Conservation (phyloP, 2,329 filamentous ascomycete genomes). For the Talaromyces sp. region DNA sequence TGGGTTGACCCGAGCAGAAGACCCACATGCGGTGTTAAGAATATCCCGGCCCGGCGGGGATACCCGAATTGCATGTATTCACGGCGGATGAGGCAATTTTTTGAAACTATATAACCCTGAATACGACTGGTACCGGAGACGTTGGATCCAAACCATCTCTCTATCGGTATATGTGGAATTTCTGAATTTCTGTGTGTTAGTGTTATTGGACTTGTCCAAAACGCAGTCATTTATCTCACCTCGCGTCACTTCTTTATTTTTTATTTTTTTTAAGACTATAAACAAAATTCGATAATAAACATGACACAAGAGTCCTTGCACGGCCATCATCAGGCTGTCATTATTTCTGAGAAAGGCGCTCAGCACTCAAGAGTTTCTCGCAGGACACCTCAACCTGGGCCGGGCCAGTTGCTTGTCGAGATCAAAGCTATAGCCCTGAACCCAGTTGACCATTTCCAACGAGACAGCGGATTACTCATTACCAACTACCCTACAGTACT, state of each 20-base stretch:
- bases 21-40: background rate
- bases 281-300: background rate
- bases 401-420: constrained; percentile 38
- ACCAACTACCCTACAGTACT: constrained; percentile 21
- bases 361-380: background rate
- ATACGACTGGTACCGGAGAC: background rate
- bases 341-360: constrained; percentile 3
- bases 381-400: constrained; percentile 26
- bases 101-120: background rate
- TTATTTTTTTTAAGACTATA: background rate
- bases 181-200: background rate
- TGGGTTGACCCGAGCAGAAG: no score
- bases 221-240: background rate
- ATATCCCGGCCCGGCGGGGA: background rate
- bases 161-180: background rate
- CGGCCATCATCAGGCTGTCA: background rate
- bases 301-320: background rate
- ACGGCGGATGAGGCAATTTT: background rate
- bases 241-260: background rate
- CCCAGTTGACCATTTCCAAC: constrained; percentile 31
- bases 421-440: constrained; percentile 40
- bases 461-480: constrained; percentile 20
- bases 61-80: background rate
- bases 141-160: background rate
- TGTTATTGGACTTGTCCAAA: background rate